Evolutionary conservation across 2,329 filamentous ascomycete species (phyloP).

Genomic region (Verticillium dahliae): DNA sequence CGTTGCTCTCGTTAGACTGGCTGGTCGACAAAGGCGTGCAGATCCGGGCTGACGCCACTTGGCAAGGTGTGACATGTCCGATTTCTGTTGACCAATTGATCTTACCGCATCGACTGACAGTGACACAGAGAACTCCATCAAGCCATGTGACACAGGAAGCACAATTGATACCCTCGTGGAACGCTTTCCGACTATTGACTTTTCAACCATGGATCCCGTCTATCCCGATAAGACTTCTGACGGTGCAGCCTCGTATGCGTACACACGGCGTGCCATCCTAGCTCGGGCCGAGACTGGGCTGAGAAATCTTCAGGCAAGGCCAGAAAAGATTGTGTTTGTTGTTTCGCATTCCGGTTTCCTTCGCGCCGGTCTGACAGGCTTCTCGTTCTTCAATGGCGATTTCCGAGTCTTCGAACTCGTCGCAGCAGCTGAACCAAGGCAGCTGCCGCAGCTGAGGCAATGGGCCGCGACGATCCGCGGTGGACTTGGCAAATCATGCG

Average conservation of each 20-base stretch:
- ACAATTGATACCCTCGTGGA: slow-evolving; percentile 31
- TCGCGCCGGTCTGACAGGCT: slow-evolving; percentile 47
- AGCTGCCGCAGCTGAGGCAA: slow-evolving; percentile 32
- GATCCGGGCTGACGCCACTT: slow-evolving; percentile 52
- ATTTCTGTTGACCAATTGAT: neutral
- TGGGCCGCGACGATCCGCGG: slow-evolving; percentile 31
- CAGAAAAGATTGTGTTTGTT: slow-evolving; percentile 57
- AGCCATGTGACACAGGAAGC: slow-evolving; percentile 58
- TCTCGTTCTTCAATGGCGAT: slow-evolving; percentile 55
- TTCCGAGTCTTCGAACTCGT: slow-evolving; percentile 57
- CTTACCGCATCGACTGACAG: no score
- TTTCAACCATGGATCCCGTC: slow-evolving; percentile 47
- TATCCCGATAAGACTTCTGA: slow-evolving; percentile 57
- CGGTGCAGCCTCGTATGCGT: slow-evolving; percentile 40
- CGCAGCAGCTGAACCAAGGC: slow-evolving; percentile 13
- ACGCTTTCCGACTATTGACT: slow-evolving; percentile 52
- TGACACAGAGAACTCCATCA: slow-evolving; percentile 40
- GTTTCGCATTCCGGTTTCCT: slow-evolving; percentile 61
- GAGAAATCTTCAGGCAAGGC: slow-evolving; percentile 39
- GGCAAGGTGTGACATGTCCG: slow-evolving; percentile 46
- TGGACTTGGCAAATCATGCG: slow-evolving; percentile 27
- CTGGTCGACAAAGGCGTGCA: slow-evolving; percentile 47
- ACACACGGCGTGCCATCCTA: slow-evolving; percentile 45
- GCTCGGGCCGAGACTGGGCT: slow-evolving; percentile 46
- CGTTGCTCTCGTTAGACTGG: slow-evolving; percentile 50